Percentiles rank a stretch among this genome's conserved stretches.
Conservation (phyloP, 192 early-diverging fungal species). For the Entophlyctis helioformis region DNA sequence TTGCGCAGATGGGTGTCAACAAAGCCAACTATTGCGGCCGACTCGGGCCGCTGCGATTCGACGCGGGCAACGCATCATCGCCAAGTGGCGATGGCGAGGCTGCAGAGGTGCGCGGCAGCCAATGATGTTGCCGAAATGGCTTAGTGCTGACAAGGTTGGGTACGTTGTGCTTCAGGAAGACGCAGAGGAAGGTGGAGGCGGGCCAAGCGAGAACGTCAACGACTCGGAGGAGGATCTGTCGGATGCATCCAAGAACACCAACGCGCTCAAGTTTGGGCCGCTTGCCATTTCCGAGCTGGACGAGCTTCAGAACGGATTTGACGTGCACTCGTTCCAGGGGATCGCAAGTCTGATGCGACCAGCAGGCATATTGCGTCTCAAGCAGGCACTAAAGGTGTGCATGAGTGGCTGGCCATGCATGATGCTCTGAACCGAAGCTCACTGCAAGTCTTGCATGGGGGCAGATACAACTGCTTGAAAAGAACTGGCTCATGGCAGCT, state of each 20-base stretch:
- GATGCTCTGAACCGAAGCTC: too few species aligned
- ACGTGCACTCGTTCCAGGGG: too few species aligned
- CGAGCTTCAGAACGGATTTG: constrained; percentile 4
- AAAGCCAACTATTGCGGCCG: constrained; percentile 21
- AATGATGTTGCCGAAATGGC: not conserved
- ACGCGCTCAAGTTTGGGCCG: constrained; percentile 11
- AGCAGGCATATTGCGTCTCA: too few species aligned
- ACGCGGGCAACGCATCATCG: too few species aligned
- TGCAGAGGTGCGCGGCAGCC: constrained; percentile 16
- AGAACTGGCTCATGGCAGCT: constrained; percentile 27
- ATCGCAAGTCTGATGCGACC: too few species aligned
- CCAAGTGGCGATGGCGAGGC: too few species aligned
- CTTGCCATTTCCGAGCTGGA: constrained; percentile 39
- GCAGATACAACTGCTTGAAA: constrained; percentile 32
- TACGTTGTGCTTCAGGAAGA: constrained; percentile 22
- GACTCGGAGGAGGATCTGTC: too few species aligned
- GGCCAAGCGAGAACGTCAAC: too few species aligned
- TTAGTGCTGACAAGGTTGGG: not conserved
- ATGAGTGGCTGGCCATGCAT: too few species aligned
- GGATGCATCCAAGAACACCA: too few species aligned
- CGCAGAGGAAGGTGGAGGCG: constrained; percentile 29
- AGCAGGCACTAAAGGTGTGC: too few species aligned
- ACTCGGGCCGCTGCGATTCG: constrained; percentile 31
- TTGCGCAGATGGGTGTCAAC: constrained; percentile 29
- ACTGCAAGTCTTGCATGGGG: not conserved